Conservation (phyloP, 228 moss, liverwort and hornwort genomes). For the Sphagnum fallax region DNA sequence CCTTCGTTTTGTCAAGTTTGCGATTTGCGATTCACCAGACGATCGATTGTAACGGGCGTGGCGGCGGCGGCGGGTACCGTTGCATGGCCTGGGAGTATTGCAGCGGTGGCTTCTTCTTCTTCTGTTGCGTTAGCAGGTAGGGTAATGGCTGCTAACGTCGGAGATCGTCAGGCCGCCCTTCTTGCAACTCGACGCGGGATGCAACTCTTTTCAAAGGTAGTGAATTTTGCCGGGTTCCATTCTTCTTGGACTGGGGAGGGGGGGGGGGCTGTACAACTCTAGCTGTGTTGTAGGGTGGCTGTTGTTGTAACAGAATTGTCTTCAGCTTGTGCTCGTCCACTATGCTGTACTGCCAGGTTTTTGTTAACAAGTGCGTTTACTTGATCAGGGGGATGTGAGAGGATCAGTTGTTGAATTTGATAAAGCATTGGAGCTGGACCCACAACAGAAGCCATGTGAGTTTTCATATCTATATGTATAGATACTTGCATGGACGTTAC, state of each 20-base stretch:
- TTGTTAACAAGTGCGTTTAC: not conserved
- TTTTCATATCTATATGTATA: constrained; percentile 18
- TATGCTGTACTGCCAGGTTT: not conserved
- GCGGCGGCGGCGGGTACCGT: constrained; percentile 12
- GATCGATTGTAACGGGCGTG: no score
- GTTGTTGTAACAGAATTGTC: not conserved
- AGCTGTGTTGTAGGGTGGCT: not conserved
- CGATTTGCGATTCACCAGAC: no score
- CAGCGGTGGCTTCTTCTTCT: constrained; percentile 21
- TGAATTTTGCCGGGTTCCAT: not conserved
- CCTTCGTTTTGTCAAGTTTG: no score
- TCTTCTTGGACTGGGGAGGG: not conserved
- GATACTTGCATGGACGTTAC: not conserved
- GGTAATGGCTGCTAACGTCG: constrained; percentile 35
- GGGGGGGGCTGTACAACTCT: not conserved
- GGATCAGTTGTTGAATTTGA: constrained; percentile 79
- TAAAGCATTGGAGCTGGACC: constrained; percentile 74
- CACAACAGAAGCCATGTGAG: constrained; percentile 83
- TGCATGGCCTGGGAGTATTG: constrained; percentile 34
- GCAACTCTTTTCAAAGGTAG: constrained; percentile 59
- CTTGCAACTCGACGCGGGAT: constrained; percentile 67
- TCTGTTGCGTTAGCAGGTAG: constrained; percentile 20
- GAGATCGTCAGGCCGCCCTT: constrained; percentile 40
- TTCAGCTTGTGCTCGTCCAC: not conserved
- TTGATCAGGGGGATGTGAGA: constrained; percentile 69